These are phyloP conservation scores for Ceratobasidium sp. DNA, from an alignment of 1,284 basidiomycete genomes.

Conservation along the genomic window DNA sequence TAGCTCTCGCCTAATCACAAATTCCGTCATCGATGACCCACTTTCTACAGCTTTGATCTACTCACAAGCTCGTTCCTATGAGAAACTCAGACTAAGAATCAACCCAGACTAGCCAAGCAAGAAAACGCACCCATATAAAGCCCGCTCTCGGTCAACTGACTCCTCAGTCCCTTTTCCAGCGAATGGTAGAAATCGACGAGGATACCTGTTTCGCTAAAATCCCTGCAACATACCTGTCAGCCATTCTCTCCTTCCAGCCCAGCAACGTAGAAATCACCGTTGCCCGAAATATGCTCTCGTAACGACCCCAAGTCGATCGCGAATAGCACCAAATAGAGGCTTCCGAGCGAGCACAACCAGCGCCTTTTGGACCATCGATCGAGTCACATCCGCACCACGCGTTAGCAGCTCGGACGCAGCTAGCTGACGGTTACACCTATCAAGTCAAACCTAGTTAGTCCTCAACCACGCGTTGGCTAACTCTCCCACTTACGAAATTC, in stretches of 20 bases:
- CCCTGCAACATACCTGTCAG: slow-evolving; percentile 55
- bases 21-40: background rate
- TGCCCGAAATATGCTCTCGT: slow-evolving; percentile 90
- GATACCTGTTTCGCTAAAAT: slow-evolving; percentile 84
- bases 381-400: slow-evolving; percentile 86
- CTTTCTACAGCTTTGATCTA: slow-evolving; percentile 43
- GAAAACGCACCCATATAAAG: slow-evolving; percentile 79
- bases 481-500: slow-evolving; percentile 76
- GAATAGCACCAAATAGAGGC: slow-evolving; percentile 86
- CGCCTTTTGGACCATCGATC: slow-evolving; percentile 97
- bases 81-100: slow-evolving; percentile 18
- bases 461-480: slow-evolving; percentile 14
- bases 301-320: slow-evolving; percentile 96
- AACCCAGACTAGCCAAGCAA: slow-evolving; percentile 45
- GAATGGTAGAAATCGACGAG: slow-evolving; percentile 82
- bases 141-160: slow-evolving; percentile 77
- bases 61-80: slow-evolving; percentile 81
- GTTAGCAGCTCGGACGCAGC: slow-evolving; percentile 79
- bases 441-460: slow-evolving; percentile 45
- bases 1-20: slow-evolving; percentile 74
- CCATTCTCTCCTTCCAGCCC: background rate
- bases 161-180: slow-evolving; percentile 69
- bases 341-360: slow-evolving; percentile 92
- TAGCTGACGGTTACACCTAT: slow-evolving; percentile 94
- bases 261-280: slow-evolving; percentile 54